Percentiles rank a stretch among this genome's conserved stretches.
Evolutionary conservation across 2,329 filamentous ascomycete species (phyloP).

Genomic region (Diaporthe batatas): DNA sequence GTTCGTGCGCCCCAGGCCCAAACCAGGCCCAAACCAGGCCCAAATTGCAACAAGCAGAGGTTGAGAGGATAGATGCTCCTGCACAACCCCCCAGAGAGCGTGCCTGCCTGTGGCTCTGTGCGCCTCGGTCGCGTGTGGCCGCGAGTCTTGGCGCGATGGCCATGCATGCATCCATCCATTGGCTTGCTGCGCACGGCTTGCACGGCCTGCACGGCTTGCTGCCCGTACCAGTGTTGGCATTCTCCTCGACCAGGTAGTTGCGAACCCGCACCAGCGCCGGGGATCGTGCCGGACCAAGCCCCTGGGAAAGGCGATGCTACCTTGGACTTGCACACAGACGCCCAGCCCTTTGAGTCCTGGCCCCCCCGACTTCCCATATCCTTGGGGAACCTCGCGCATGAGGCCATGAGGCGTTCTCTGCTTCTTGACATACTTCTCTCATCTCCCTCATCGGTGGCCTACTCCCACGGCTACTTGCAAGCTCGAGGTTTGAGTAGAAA

Average conservation of each 20-base stretch:
- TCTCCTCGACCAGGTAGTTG: neutral
- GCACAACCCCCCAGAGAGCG: too few relatives aligned
- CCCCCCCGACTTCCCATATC: conserved; percentile 1
- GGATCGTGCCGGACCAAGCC: conserved; percentile 10
- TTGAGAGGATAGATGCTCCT: too few relatives aligned
- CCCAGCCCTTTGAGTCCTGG: neutral
- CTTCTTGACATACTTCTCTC: neutral
- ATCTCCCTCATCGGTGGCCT: neutral
- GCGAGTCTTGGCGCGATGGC: too few relatives aligned
- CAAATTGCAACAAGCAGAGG: too few relatives aligned
- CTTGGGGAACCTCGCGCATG: neutral
- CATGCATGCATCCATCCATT: too few relatives aligned
- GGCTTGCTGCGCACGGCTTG: neutral
- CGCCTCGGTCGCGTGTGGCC: too few relatives aligned
- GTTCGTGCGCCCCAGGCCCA: too few relatives aligned
- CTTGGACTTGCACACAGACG: neutral
- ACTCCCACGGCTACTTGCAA: too few relatives aligned
- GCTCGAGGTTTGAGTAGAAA: too few relatives aligned
- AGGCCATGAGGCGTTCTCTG: conserved; percentile 19
- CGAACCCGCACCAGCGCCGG: neutral
- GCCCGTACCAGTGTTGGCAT: neutral
- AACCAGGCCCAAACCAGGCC: too few relatives aligned
- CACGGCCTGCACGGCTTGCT: neutral
- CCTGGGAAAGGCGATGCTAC: neutral
- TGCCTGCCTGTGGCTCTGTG: too few relatives aligned